A percentile compares a stretch with the other conserved stretches of the same genome.
phyloP scores from a whole-genome alignment of 2,329 filamentous ascomycete species.

The Penicillium sp. region DNA sequence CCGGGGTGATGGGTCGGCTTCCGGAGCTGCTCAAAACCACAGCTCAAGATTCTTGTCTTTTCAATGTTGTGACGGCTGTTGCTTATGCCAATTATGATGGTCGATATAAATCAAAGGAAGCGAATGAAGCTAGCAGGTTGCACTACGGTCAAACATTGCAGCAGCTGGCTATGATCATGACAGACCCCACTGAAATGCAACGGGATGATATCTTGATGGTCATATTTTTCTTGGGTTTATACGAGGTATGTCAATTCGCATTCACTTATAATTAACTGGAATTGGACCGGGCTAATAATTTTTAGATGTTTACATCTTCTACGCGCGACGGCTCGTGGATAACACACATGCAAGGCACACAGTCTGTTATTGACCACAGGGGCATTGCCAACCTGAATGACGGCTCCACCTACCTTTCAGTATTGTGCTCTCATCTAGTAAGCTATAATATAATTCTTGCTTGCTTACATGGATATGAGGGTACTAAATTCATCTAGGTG shows the following conservation, averaged over 20 bases:
- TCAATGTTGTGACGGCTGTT: conserved; percentile 12
- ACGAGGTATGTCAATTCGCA: conserved; percentile 18
- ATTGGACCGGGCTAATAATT: neutral
- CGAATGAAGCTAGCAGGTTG: conserved; percentile 6
- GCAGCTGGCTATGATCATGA: conserved; percentile 10
- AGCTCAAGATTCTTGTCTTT: conserved; percentile 10
- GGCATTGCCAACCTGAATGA: conserved; percentile 7
- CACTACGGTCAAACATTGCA: conserved; percentile 16
- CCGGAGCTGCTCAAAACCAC: conserved; percentile 2
- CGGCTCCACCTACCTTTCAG: conserved; percentile 7
- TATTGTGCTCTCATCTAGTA: conserved; percentile 17
- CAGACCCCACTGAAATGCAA: conserved; percentile 6
- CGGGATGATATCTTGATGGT: conserved; percentile 15
- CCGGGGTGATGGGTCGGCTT: conserved; percentile 2
- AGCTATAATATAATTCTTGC: neutral
- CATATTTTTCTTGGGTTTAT: conserved; percentile 15
- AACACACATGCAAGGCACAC: conserved; percentile 18
- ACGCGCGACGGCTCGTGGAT: conserved; percentile 17
- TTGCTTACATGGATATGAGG: neutral
- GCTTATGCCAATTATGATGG: conserved; percentile 16
- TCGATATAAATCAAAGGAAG: conserved; percentile 11
- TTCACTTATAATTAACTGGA: no score
- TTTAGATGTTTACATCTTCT: conserved; percentile 15
- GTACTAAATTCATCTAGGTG: neutral
- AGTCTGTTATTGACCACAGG: conserved; percentile 14